phyloP scores from a whole-genome alignment of 2,329 filamentous ascomycete species.

The Epichloe typhina region DNA sequence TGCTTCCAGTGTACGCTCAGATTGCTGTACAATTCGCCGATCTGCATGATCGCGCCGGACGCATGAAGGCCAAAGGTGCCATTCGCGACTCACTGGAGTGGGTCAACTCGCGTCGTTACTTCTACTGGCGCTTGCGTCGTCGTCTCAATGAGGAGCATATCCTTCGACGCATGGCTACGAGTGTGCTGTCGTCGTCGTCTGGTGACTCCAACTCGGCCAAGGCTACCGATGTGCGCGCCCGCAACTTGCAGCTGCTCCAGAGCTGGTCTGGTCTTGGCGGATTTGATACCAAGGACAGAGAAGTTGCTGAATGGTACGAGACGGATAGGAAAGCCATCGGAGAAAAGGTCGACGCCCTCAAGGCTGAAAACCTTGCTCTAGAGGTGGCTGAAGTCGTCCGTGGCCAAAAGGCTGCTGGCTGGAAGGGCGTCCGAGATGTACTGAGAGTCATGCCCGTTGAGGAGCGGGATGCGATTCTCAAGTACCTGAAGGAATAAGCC shows the following conservation, averaged over 20 bases:
- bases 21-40: slow-evolving; percentile 96
- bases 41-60: slow-evolving; percentile 87
- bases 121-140: slow-evolving; percentile 98
- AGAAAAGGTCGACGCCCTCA: slow-evolving; percentile 73
- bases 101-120: slow-evolving; percentile 87
- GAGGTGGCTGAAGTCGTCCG: slow-evolving; percentile 33
- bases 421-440: slow-evolving; percentile 79
- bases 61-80: slow-evolving; percentile 95
- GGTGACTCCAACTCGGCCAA: slow-evolving; percentile 23
- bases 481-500: slow-evolving; percentile 36
- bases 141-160: slow-evolving; percentile 96
- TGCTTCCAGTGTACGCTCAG: slow-evolving; percentile 87
- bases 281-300: slow-evolving; percentile 67
- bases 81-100: slow-evolving; percentile 77
- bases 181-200: slow-evolving; percentile 17
- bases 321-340: slow-evolving; percentile 75
- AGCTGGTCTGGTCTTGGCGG: slow-evolving; percentile 71
- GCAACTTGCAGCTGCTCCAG: slow-evolving; percentile 61
- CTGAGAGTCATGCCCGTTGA: slow-evolving; percentile 75
- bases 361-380: slow-evolving; percentile 51
- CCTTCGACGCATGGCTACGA: slow-evolving; percentile 67
- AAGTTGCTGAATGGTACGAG: slow-evolving; percentile 91
- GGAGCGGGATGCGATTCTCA: slow-evolving; percentile 74
- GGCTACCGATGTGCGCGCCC: slow-evolving; percentile 42
- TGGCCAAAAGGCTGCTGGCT: slow-evolving; percentile 47